Conservation (phyloP, 805 yeast species). For the Candida berthetii region DNA sequence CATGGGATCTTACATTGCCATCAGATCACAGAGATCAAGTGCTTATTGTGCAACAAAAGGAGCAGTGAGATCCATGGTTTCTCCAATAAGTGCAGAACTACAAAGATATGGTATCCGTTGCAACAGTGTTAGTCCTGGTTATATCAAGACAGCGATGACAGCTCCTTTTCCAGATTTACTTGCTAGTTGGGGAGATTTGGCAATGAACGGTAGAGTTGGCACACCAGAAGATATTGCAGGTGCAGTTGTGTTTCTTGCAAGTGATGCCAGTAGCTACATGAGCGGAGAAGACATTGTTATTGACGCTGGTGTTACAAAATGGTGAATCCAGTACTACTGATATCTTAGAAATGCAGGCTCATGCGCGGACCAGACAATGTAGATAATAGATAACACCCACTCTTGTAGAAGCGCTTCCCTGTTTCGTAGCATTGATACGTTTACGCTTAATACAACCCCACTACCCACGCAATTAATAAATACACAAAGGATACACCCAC, state of each 20-base stretch:
- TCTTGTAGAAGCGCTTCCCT: no score
- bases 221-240: slow-evolving; percentile 42
- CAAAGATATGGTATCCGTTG: slow-evolving; percentile 25
- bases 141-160: slow-evolving; percentile 40
- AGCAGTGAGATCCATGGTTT: slow-evolving; percentile 5
- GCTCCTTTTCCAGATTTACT: slow-evolving; percentile 19
- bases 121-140: slow-evolving; percentile 47
- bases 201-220: slow-evolving; percentile 45
- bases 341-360: no score
- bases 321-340: no score
- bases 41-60: slow-evolving; percentile 6
- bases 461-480: no score
- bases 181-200: slow-evolving; percentile 24
- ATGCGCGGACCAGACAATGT: no score
- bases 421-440: no score
- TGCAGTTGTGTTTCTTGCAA: slow-evolving; percentile 45
- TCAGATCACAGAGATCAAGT: slow-evolving; percentile 2
- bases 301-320: slow-evolving; percentile 34
- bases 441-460: no score
- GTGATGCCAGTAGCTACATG: slow-evolving; percentile 42
- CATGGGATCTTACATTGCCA: slow-evolving; percentile 5
- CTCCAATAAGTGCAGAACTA: slow-evolving; percentile 6
- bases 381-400: no score
- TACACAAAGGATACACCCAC: no score
- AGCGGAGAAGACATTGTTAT: slow-evolving; percentile 43